These are phyloP conservation scores for Mycena chlorophos DNA, from an alignment of 768 basidiomycete species.

Conservation along the genomic window DNA sequence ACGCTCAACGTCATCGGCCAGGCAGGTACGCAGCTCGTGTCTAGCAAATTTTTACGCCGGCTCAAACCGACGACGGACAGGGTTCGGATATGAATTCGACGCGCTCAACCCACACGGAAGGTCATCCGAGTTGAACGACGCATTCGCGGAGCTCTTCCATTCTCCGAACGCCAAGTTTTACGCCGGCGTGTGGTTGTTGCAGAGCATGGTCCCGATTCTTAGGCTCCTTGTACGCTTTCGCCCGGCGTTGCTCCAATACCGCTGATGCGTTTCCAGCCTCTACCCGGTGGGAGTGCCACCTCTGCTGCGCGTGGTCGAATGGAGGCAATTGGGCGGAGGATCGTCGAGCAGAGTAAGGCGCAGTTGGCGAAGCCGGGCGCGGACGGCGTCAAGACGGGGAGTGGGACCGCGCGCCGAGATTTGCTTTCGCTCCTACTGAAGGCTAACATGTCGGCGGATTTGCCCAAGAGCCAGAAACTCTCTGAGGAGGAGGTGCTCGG, in stretches of 20 bases:
- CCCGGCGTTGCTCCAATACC: background rate
- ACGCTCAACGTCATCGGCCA: conserved; percentile 45
- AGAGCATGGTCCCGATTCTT: background rate
- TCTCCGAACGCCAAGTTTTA: background rate
- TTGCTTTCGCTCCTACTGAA: background rate
- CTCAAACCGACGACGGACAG: background rate
- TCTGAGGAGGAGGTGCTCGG: background rate
- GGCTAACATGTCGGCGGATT: background rate
- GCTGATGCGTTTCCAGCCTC: background rate
- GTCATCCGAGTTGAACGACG: background rate
- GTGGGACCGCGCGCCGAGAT: background rate
- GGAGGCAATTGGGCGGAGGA: background rate
- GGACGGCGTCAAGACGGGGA: background rate
- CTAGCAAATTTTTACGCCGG: background rate
- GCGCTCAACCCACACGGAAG: conserved; percentile 23
- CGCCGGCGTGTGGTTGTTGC: background rate
- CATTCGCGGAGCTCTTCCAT: background rate
- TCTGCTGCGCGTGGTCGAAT: background rate
- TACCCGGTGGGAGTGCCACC: background rate
- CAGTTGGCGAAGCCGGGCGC: background rate
- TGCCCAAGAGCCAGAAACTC: background rate
- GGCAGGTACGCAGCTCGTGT: conserved; percentile 43
- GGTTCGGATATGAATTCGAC: conserved; percentile 39
- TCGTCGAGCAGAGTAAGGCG: background rate
- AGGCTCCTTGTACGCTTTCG: background rate